phyloP scores from a whole-genome alignment of 805 yeast species.

The Teunomyces atbi region DNA sequence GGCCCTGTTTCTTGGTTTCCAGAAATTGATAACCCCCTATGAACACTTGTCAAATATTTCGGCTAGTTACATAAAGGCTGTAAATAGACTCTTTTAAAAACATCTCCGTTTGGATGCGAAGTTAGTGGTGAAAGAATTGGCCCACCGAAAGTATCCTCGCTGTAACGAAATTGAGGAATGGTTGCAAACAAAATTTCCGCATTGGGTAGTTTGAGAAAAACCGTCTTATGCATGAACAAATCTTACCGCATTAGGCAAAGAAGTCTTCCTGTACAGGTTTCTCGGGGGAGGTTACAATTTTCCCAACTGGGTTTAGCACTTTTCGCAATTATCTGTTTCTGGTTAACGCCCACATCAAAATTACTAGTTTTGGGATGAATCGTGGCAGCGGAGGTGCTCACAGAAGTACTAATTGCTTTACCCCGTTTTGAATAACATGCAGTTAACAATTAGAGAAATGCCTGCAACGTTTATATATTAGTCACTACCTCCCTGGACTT shows the following conservation, averaged over 20 bases:
- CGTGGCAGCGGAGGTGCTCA: not conserved
- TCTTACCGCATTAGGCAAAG: not conserved
- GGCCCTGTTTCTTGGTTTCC: too few species aligned
- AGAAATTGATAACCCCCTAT: too few species aligned
- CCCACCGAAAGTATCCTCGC: not conserved
- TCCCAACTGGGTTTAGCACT: constrained; percentile 1
- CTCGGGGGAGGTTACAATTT: not conserved
- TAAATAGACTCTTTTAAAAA: not conserved
- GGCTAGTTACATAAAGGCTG: too few species aligned
- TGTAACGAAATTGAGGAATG: not conserved
- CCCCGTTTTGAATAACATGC: not conserved
- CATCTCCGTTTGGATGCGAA: not conserved
- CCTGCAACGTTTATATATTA: constrained; percentile 3
- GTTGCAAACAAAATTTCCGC: constrained; percentile 5
- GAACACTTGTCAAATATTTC: too few species aligned
- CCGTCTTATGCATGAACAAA: not conserved
- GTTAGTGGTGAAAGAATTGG: not conserved
- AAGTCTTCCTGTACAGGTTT: not conserved
- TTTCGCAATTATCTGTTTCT: constrained; percentile 4
- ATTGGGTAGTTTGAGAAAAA: not conserved
- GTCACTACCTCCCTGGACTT: not conserved
- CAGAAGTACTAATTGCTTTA: not conserved
- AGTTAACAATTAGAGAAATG: not conserved
- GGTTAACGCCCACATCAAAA: constrained; percentile 2
- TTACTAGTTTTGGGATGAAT: constrained; percentile 1